Evolutionary conservation across 208 protist species (phyloP).

Genomic region (Leishmania arabica): DNA sequence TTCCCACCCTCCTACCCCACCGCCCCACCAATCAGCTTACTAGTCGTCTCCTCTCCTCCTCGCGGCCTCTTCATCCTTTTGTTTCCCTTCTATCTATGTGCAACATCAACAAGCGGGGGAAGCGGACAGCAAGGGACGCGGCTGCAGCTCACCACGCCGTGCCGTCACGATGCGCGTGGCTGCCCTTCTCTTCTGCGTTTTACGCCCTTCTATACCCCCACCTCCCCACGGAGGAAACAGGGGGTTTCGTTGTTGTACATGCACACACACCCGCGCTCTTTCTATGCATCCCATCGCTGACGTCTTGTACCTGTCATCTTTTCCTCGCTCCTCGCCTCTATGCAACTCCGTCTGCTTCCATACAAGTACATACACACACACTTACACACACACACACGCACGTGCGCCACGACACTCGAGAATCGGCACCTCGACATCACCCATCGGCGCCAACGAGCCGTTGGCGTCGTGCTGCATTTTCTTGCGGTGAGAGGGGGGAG

Average conservation of each 20-base stretch:
- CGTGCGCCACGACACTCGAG: background rate
- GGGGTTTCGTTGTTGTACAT: background rate
- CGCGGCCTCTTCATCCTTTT: background rate
- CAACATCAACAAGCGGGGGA: background rate
- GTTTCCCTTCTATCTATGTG: background rate
- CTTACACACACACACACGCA: background rate
- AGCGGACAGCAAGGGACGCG: background rate
- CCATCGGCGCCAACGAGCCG: background rate
- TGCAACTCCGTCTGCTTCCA: background rate
- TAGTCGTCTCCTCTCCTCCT: background rate
- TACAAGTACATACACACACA: slow-evolving; percentile 6
- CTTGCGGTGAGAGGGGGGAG: background rate
- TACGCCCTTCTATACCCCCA: background rate
- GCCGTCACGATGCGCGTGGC: background rate
- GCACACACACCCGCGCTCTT: background rate
- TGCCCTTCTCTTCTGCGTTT: background rate
- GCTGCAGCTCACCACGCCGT: background rate
- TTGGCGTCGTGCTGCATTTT: background rate
- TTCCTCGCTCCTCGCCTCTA: background rate
- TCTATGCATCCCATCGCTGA: background rate
- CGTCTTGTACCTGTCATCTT: background rate
- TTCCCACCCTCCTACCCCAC: background rate
- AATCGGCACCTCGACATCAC: background rate
- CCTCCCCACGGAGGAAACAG: too few species aligned
- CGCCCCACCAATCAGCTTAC: background rate